A percentile compares a stretch with the other conserved stretches of the same genome.
phyloP scores from a whole-genome alignment of 225 moss, liverwort and hornwort genomes.

The Physcomitrellopsis africana region DNA sequence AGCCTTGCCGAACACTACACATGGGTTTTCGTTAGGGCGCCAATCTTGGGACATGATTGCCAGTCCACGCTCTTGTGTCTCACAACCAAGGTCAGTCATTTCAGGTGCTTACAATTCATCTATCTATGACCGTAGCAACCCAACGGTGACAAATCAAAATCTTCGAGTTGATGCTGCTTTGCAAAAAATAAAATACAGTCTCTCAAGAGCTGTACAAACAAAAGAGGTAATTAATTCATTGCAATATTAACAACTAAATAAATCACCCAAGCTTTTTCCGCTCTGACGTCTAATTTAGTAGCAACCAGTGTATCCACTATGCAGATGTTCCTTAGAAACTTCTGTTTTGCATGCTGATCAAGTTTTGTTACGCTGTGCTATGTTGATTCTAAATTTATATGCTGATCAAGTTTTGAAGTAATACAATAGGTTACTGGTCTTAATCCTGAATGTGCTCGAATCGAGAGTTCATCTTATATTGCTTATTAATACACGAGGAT shows the following conservation, averaged over 20 bases:
- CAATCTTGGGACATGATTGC: constrained; percentile 70
- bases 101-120: constrained; percentile 42
- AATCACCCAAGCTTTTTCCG: neutral
- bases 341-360: too few species aligned
- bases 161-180: constrained; percentile 68
- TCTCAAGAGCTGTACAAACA: constrained; percentile 64
- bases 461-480: too few species aligned
- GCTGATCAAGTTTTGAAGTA: neutral
- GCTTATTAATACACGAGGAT: too few species aligned
- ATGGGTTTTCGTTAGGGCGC: constrained; percentile 48
- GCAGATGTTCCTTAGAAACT: too few species aligned
- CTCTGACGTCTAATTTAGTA: too few species aligned
- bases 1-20: constrained; percentile 36
- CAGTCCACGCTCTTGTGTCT: constrained; percentile 37
- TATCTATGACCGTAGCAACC: constrained; percentile 48
- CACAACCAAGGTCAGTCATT: constrained; percentile 54
- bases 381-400: too few species aligned
- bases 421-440: neutral
- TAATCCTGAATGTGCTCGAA: too few species aligned
- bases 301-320: too few species aligned
- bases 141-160: constrained; percentile 52
- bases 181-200: constrained; percentile 66
- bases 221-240: constrained; percentile 43
- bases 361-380: neutral
- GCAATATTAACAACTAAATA: neutral